phyloP scores from a whole-genome alignment of 2,329 filamentous ascomycete genomes.

The Corynespora cassiicola region DNA sequence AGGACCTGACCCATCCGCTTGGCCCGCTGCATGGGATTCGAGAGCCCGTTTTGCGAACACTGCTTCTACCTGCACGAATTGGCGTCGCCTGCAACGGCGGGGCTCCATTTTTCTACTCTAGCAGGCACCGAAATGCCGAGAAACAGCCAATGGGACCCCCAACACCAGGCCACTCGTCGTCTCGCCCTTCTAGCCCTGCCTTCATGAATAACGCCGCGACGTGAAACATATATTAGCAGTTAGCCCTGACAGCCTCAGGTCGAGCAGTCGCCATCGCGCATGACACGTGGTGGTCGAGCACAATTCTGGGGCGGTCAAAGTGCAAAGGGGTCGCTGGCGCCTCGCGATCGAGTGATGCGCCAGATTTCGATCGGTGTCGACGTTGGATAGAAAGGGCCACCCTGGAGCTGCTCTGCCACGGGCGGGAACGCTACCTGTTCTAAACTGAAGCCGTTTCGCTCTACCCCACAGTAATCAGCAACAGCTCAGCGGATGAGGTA shows the following conservation, averaged over 20 bases:
- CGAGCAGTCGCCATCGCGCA: slow-evolving; percentile 21
- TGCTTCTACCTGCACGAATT: slow-evolving; percentile 14
- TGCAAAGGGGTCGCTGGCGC: slow-evolving; percentile 28
- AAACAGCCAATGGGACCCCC: slow-evolving; percentile 25
- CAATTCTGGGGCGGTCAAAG: slow-evolving; percentile 25
- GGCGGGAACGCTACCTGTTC: slow-evolving; percentile 38
- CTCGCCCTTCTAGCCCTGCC: slow-evolving; percentile 13
- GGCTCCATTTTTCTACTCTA: slow-evolving; percentile 26
- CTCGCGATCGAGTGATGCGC: slow-evolving; percentile 42
- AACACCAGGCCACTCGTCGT: slow-evolving; percentile 21
- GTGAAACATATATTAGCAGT: slow-evolving; percentile 4
- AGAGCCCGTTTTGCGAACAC: slow-evolving; percentile 16
- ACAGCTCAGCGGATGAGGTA: slow-evolving; percentile 29
- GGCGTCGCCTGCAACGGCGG: slow-evolving; percentile 17
- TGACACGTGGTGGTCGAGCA: slow-evolving; percentile 24
- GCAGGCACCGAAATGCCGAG: slow-evolving; percentile 11
- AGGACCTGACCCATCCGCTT: slow-evolving; percentile 12
- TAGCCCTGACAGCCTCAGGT: slow-evolving; percentile 18
- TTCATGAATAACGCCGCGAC: slow-evolving; percentile 4
- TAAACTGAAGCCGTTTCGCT: slow-evolving; percentile 43
- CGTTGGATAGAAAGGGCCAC: slow-evolving; percentile 70
- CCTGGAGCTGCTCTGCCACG: slow-evolving; percentile 51
- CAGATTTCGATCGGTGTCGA: slow-evolving; percentile 66
- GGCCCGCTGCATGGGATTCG: slow-evolving; percentile 18
- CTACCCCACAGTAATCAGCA: slow-evolving; percentile 48